Base-by-base conservation (phyloP, 805 yeast species). In the Saccharomycopsis vini region DNA sequence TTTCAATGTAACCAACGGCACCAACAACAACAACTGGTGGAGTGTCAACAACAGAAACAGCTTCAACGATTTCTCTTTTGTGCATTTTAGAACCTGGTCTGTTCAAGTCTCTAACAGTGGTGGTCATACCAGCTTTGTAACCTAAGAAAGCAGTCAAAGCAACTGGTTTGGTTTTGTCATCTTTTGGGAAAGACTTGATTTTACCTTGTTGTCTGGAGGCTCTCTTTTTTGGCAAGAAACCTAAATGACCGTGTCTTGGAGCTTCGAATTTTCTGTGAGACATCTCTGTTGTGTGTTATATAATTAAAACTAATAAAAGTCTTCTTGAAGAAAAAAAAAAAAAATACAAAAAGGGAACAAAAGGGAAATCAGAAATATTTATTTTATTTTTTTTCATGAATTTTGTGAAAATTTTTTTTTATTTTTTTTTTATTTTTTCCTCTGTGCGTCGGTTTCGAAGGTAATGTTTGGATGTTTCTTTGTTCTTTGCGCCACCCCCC, bases 41-140 rank as follows among this genome's bases (percentile, higher is more conserved):
- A 64, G 98, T 85, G 80, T 92, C 98, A 61, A 92, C 95, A 64
- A 92, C 95, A 62, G 97, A 79, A 71, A 92, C 95, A 64, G 98
- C 98, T 81, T 92, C 98, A 58, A 92, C 98, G 62, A 92, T 81
- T 79, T 92, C 98, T 76, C 97, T 94, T 94, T 92, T 92, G 95
- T 92, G 97, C 96, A 90, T 88, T 81, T 92, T 92, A 69, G 98
- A 92, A 72, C 98, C 98, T 76, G 98, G 98, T 78, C 97, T 85
- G 90, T 92, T 97, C 69, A 92, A 83, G 77, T 92, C 98, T 79
- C 98, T 89, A 68, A 92, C 98, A 63, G 88, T 87, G 75, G 98
- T 92, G 75, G 98, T 81, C 98, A 92, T 92, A 87, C 99, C 99
- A 62, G 98, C 98, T 81, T 78, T 78, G 96, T 92, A 92, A 77